A percentile compares a stretch with the other conserved stretches of the same genome.
Evolutionary conservation across 2,329 filamentous ascomycete species (phyloP).

Genomic region (Scedosporium minutisporum): DNA sequence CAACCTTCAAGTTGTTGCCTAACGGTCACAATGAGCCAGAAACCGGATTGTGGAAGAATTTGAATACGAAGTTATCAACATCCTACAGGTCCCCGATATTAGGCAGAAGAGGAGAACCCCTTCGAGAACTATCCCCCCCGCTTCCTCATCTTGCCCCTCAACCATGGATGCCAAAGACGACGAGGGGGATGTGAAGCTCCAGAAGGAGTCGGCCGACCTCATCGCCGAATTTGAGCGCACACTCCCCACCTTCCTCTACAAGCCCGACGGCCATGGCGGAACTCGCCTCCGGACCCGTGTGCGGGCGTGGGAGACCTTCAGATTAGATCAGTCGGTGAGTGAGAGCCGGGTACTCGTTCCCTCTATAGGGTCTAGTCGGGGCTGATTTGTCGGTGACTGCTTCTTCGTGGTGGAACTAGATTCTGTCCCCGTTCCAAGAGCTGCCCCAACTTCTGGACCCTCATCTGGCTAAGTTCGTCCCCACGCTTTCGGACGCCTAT

Average conservation of each 20-base stretch:
- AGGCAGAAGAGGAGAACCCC: background rate
- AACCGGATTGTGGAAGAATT: no score
- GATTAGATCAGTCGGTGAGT: constrained; percentile 36
- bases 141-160: background rate
- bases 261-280: constrained; percentile 34
- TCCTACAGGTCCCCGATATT: no score
- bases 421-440: constrained; percentile 86
- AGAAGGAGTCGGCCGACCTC: constrained; percentile 49
- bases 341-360: constrained; percentile 10
- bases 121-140: no score
- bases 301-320: constrained; percentile 36
- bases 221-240: constrained; percentile 44
- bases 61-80: no score
- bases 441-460: constrained; percentile 88
- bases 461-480: constrained; percentile 66
- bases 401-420: constrained; percentile 17
- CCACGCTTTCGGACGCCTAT: constrained; percentile 66
- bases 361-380: background rate
- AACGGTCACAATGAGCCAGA: background rate
- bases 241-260: constrained; percentile 42
- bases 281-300: constrained; percentile 37
- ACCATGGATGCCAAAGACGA: constrained; percentile 51
- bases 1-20: background rate
- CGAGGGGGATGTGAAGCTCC: constrained; percentile 52
- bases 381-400: constrained; percentile 15